These are phyloP conservation scores for Microthlaspi erraticum DNA, from an alignment of 345 rosid species.

Conservation along the genomic window DNA sequence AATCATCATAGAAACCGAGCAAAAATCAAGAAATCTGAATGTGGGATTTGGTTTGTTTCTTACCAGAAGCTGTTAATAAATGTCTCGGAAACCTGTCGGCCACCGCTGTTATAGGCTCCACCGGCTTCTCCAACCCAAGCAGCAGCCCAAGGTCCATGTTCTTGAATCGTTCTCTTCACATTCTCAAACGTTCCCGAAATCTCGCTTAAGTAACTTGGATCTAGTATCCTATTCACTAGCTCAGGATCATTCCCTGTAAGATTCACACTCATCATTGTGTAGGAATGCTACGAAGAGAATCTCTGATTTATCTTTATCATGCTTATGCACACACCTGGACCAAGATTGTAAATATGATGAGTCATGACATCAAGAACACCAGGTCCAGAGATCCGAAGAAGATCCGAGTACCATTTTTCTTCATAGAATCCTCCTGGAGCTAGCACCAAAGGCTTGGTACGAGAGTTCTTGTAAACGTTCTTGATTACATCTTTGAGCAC, in stretches of 20 bases:
- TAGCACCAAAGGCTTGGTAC: conserved; percentile 59
- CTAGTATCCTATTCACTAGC: conserved; percentile 71
- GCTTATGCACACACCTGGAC: conserved; percentile 60
- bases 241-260: conserved; percentile 74
- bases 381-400: conserved; percentile 74
- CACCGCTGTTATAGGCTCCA: conserved; percentile 96
- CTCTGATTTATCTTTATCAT: background rate
- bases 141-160: conserved; percentile 81
- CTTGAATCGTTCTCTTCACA: conserved; percentile 55
- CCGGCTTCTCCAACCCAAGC: conserved; percentile 99
- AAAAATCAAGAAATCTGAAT: background rate
- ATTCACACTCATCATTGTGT: background rate
- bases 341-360: conserved; percentile 95
- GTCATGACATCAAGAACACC: conserved; percentile 65
- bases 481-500: conserved; percentile 57
- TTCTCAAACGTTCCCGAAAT: conserved; percentile 52
- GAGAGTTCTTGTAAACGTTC: conserved; percentile 58
- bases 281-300: conserved; percentile 10
- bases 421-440: conserved; percentile 97
- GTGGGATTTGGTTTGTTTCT: background rate
- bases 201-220: conserved; percentile 64
- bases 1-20: background rate
- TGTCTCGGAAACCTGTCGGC: conserved; percentile 74
- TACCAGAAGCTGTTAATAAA: conserved; percentile 92
- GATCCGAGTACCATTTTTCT: conserved; percentile 63